Evolutionary conservation across 805 yeast genomes (phyloP), one percentile per base, ranked within the genome.

Genomic region (Lachancea nothofagi): DNA sequence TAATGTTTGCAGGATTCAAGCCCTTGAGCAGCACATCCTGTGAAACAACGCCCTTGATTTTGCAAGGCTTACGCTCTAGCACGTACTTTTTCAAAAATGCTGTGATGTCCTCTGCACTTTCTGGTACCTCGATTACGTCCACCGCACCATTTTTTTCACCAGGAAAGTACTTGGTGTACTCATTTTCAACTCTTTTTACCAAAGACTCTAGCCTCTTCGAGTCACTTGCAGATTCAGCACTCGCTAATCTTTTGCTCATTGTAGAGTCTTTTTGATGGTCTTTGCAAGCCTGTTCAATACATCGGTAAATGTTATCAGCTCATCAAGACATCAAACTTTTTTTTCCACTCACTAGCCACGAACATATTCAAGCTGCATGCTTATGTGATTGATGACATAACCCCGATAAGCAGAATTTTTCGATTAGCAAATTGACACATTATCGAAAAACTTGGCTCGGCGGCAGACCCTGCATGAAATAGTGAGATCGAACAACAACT

Each of bases 41-140:
- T 0, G 63, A 59, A 3, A 64, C 42, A 5, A 56, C 44, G 3
- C 74, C 75, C 5, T 56, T 53, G 24, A 77, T 65, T 36, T 75
- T 64, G 18, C 72, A 75, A 2, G 87, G 86, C 33, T 60, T 70
- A 36, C 81, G 55, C 2, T 53, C 47, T 12, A 48, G 43, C 7
- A 78, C 65, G 51, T 60, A 75, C 3, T 60, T 42, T 10, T 54
- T 43, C 45, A 65, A 71, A 49, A 76, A 75, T 4, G 44, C 43
- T 3, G 39, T 38, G 5, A 48, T 33, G 4, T 52, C 50, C n/a
- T 53, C 48, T 3, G 42, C 38, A 4, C 52, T 44, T 6, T 29
- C 35, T 3, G 62, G 54, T 6, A 45, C 43, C 10, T 46, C 49
- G 8, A 62, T 43, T 8, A 32, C 34, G 24, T 48, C 57, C 13